phyloP scores from a whole-genome alignment of 352 stramenopile genomes.

The Globisporangium heterothallicum region DNA sequence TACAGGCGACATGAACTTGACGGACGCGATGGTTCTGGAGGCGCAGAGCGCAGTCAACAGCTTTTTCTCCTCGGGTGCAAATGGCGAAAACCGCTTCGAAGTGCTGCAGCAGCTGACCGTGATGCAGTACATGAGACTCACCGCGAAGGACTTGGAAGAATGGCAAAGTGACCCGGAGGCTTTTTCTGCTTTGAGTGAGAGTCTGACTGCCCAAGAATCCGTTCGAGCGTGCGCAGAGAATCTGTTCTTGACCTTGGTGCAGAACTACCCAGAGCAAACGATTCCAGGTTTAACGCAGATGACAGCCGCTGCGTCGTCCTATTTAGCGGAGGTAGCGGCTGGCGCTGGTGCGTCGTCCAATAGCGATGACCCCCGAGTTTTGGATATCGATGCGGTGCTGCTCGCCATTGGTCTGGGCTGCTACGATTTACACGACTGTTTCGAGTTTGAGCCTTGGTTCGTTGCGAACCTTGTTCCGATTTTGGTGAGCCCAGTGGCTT shows the following conservation, averaged over 20 bases:
- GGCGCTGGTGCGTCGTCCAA: slow-evolving; percentile 3
- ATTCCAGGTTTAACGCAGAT: slow-evolving; percentile 70
- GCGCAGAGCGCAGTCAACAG: slow-evolving; percentile 41
- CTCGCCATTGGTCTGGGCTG: slow-evolving; percentile 75
- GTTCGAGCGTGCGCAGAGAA: slow-evolving; percentile 80
- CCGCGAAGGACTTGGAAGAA: slow-evolving; percentile 48
- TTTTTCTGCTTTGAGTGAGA: slow-evolving; percentile 64
- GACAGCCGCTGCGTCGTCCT: slow-evolving; percentile 44
- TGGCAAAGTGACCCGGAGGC: slow-evolving; percentile 68
- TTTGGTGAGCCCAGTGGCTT: slow-evolving; percentile 25
- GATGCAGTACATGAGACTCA: slow-evolving; percentile 73
- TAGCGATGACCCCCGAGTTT: slow-evolving; percentile 25
- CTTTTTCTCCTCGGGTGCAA: slow-evolving; percentile 37
- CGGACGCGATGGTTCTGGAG: slow-evolving; percentile 74
- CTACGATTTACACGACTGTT: slow-evolving; percentile 84
- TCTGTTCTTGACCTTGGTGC: slow-evolving; percentile 76
- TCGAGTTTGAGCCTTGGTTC: slow-evolving; percentile 88
- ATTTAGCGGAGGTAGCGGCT: slow-evolving; percentile 33
- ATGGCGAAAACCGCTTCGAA: slow-evolving; percentile 34
- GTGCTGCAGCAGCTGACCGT: slow-evolving; percentile 62
- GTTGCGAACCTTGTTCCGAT: slow-evolving; percentile 66
- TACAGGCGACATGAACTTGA: slow-evolving; percentile 62
- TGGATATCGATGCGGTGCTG: slow-evolving; percentile 76
- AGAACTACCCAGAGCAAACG: slow-evolving; percentile 62
- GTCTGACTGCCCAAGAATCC: slow-evolving; percentile 69